Percentiles rank a stretch among this genome's conserved stretches.
phyloP scores from a whole-genome alignment of 2,329 filamentous ascomycete genomes.

The Penicillium sp. region DNA sequence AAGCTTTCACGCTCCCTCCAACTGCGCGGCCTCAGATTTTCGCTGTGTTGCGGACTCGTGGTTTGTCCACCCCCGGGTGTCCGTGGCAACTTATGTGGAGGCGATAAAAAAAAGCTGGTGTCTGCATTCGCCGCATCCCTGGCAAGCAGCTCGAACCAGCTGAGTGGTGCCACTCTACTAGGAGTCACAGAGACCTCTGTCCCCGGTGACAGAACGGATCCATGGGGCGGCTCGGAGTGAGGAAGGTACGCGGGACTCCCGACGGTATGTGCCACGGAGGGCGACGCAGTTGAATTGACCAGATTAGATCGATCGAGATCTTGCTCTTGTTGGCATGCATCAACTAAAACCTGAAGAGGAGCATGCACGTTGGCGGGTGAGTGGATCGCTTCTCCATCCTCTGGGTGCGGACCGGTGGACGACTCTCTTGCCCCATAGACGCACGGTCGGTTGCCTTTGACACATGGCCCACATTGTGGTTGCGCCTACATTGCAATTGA shows the following conservation, averaged over 20 bases:
- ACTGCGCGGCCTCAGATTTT: constrained; percentile 15
- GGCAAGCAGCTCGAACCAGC: constrained; percentile 49
- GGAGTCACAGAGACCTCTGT: constrained; percentile 37
- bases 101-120: constrained; percentile 24
- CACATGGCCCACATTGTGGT: constrained; percentile 30
- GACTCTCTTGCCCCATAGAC: constrained; percentile 15
- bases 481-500: constrained; percentile 13
- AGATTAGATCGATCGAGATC: constrained; percentile 6
- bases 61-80: not conserved
- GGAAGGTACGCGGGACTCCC: constrained; percentile 7
- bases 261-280: not conserved
- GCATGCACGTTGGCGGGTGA: constrained; percentile 6
- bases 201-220: constrained; percentile 23
- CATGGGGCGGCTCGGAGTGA: constrained; percentile 9
- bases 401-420: not conserved
- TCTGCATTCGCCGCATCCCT: constrained; percentile 46
- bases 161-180: constrained; percentile 46
- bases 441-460: constrained; percentile 29
- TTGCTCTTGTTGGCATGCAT: constrained; percentile 24
- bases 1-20: constrained; percentile 18
- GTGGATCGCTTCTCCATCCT: not conserved
- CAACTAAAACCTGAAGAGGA: constrained; percentile 20
- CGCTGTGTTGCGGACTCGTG: constrained; percentile 13
- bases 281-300: no score
- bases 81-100: constrained; percentile 10